Evolutionary conservation across 208 protist species (phyloP), one percentile per base, ranked within the genome.

Genomic region (Leishmania tarentolae): DNA sequence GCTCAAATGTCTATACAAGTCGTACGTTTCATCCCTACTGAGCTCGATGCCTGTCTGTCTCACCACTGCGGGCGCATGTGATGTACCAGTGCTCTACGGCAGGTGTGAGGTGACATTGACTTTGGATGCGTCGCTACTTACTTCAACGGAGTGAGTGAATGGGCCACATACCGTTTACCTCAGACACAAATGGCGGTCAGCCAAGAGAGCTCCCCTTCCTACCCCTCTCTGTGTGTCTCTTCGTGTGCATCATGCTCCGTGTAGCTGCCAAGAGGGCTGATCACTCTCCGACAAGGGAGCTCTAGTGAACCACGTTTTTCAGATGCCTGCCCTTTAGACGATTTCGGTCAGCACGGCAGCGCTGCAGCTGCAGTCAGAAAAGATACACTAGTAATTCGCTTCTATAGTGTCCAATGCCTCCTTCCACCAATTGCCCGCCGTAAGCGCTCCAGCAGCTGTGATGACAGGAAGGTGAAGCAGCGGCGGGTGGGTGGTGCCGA

Each of bases 81-180:
- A 80, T 6, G 9, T 84, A 57, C 56, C 80, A 11, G 57, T 56
- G 15, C 21, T 76, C n/a, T 80, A 80, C 57, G 53, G 75, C 75
- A 61, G 70, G 52, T 76, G 57, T 21, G 75, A 84, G 47, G 75
- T 68, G 0, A 61, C 80, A 21, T 31, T 84, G 2, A 17, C 61
- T 17, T 11, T 8, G 31, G 15, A 35, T 68, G 31, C 61, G 31
- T 13, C 5, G 24, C 15, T 42, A 11, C 61, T 31, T 9, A 68
- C 61, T 40, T 21, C 31, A 15, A 42, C 28, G 31, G 40, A 68
- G 61, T 68, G 15, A 28, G 61, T 5, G 31, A 3, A 31, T 5
- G 3, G 3, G 13, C 61, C 31, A 68, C 61, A 17, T 31, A 15
- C 61, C 31, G 57, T 63, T 28, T 4, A 42, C 61, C 4, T 40